Percentiles rank a stretch among this genome's conserved stretches.
Evolutionary conservation across 257 asterid genomes (phyloP).

Genomic region (Lithospermum erythrorhizon): DNA sequence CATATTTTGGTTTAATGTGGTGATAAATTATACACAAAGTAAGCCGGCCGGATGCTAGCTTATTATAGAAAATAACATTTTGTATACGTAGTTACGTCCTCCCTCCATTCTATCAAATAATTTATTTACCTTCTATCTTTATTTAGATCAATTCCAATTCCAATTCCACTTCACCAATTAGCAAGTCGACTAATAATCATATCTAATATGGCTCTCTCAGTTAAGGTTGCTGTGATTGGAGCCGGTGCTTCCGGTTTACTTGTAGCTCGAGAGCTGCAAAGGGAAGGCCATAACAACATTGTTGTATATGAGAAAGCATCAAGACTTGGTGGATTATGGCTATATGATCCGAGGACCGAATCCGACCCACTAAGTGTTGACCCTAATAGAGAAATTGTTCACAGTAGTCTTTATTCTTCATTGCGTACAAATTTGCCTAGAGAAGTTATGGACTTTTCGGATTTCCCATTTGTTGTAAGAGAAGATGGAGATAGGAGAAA

Average conservation of each 20-base stretch:
- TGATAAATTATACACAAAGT: too few relatives aligned
- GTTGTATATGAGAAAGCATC: background rate
- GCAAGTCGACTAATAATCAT: too few relatives aligned
- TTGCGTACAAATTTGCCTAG: slow-evolving; percentile 44
- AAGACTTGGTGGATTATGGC: slow-evolving; percentile 47
- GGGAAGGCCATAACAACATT: background rate
- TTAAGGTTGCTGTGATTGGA: background rate
- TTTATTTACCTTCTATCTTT: too few relatives aligned
- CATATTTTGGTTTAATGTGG: too few relatives aligned
- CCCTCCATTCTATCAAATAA: too few relatives aligned
- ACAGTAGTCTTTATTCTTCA: slow-evolving; percentile 35
- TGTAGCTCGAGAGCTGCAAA: background rate
- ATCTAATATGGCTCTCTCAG: background rate
- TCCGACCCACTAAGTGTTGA: slow-evolving; percentile 43
- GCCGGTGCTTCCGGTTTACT: background rate
- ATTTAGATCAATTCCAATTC: too few relatives aligned
- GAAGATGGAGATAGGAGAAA: slow-evolving; percentile 14
- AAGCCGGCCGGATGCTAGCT: too few relatives aligned
- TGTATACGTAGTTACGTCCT: too few relatives aligned
- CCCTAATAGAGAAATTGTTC: slow-evolving; percentile 34
- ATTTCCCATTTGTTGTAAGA: slow-evolving; percentile 29
- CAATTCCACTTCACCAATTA: too few relatives aligned
- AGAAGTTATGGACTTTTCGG: slow-evolving; percentile 43
- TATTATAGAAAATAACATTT: too few relatives aligned
- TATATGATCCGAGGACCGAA: slow-evolving; percentile 37